Percentiles rank a stretch among this genome's conserved stretches.
Evolutionary conservation across 75 land plant species (phyloP).

Genomic region (Isoetes taiwanensis): DNA sequence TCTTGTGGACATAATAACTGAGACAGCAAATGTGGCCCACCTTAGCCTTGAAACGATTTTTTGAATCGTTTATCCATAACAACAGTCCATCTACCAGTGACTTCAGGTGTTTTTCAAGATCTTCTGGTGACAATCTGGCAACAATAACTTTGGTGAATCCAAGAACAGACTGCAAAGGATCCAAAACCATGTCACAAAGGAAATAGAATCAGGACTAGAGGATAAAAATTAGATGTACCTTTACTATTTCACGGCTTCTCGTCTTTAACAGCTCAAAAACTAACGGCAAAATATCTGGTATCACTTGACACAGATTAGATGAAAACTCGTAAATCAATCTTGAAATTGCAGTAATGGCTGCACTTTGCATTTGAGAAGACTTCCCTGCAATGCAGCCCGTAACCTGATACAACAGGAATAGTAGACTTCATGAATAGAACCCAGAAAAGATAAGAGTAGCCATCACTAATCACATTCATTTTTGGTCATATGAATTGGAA

Average conservation of each 20-base stretch:
- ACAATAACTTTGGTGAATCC: slow-evolving; percentile 84
- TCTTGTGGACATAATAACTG: no score
- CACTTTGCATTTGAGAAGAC: slow-evolving; percentile 91
- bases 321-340: slow-evolving; percentile 91
- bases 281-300: slow-evolving; percentile 62
- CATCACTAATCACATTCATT: no score
- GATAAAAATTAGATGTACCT: no score
- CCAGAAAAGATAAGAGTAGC: no score
- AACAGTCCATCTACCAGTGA: slow-evolving; percentile 68
- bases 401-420: no score
- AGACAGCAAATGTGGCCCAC: slow-evolving; percentile 17
- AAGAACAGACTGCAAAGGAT: slow-evolving; percentile 79
- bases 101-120: slow-evolving; percentile 46
- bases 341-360: slow-evolving; percentile 77
- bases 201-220: no score
- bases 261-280: slow-evolving; percentile 54
- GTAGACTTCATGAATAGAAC: no score
- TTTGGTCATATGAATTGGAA: no score
- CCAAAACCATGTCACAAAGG: no score
- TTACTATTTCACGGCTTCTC: slow-evolving; percentile 71
- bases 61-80: slow-evolving; percentile 73
- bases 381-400: slow-evolving; percentile 73
- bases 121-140: slow-evolving; percentile 58
- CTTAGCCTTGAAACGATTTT: slow-evolving; percentile 84
- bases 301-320: slow-evolving; percentile 49